Evolutionary conservation across 345 rosid species (phyloP), one percentile per base, ranked within the genome.

Genomic region (Brassica cretica): DNA sequence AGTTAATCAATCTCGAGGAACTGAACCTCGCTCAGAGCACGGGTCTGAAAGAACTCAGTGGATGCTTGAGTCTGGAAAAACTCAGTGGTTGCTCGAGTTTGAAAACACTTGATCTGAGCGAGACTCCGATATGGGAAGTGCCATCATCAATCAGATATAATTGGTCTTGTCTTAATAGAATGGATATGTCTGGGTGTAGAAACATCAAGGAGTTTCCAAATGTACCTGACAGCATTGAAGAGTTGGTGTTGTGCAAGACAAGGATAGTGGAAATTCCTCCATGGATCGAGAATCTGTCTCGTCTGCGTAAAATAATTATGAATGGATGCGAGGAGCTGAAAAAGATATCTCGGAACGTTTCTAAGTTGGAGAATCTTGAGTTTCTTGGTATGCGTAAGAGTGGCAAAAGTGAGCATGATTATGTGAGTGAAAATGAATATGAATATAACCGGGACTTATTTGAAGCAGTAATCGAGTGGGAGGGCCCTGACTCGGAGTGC

Each of bases 141-240:
- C 78, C 78, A 1, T 75, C 71, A 35, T 68, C 73, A 5, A 30
- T 78, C 33, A 60, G 35, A 10, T 19, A 8, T 9, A 8, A 3
- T 8, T 18, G 74, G 16, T 14, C 76, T 12, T 3, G 8, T 5
- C 80, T 83, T 16, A 3, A 0, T 0, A 0, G 0, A 5, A 35
- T 84, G 27, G 25, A 39, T 66, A 27, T 84, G 75, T 5, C 0
- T 2, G 1, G 25, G 4, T 78, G 84, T 46, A 24, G 2, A 15
- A 70, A 15, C 3, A 69, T 83, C n/a, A 39, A 21, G 49, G 44
- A n/a, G 10, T 80, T 83, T 8, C 80, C 84, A 66, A 12, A 64
- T 49, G 70, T 73, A 49, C 70, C 70, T 44, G 18, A 44, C 60
- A 60, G 41, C 68, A 63, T 72, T 9, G 12, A 4, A 25, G 25